Evolutionary conservation across 805 yeast genomes (phyloP), one percentile per base, ranked within the genome.

Genomic region (Cyberlindnera amylophila): DNA sequence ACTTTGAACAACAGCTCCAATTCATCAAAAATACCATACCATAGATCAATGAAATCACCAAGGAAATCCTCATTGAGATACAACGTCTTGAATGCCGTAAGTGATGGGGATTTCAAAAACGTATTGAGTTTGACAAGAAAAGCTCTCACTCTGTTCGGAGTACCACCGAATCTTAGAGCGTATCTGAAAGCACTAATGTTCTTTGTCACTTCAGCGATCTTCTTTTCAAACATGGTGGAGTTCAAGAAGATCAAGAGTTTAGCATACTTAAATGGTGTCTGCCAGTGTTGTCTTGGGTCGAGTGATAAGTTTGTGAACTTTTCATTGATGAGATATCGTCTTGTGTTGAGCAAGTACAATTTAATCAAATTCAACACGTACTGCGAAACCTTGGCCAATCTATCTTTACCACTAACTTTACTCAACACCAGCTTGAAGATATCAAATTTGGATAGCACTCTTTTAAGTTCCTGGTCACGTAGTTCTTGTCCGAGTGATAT

Each of bases 1-100:
- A 80, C 50, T 53, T 81, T 81, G 63, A 67, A 77, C 27, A 82
- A 62, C 14, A 82, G 63, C 24, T 74, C 64, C 16, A 79, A 58
- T 60, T 84, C 91, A 61, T 84, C 91, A 54, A 75, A 74, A 30
- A 80, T 55, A 6, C 82, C 75, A 60, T 82, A 84, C 59, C 81
- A 84, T 4, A 83, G 57, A 32, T 79, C 74, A 24, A 75, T 63
- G 18, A 75, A 47, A 34, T 82, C 81, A 11, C 74, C 70, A 30
- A 82, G 50, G 2, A 76, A 69, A 28, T 59, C 55, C 53, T 73
- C 71, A 41, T 69, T 76, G 28, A 72, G 52, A 63, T 70, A 68
- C 11, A 57, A 51, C 17, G 54, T 47, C 13, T 54, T 41, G 24
- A 70, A 47, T 13, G 45, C 39, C 21, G 44, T 31, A 32, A 49